Evolutionary conservation across 148 eudicot genomes (phyloP), one percentile per base, ranked within the genome.

Genomic region (Pouteria glomerata): DNA sequence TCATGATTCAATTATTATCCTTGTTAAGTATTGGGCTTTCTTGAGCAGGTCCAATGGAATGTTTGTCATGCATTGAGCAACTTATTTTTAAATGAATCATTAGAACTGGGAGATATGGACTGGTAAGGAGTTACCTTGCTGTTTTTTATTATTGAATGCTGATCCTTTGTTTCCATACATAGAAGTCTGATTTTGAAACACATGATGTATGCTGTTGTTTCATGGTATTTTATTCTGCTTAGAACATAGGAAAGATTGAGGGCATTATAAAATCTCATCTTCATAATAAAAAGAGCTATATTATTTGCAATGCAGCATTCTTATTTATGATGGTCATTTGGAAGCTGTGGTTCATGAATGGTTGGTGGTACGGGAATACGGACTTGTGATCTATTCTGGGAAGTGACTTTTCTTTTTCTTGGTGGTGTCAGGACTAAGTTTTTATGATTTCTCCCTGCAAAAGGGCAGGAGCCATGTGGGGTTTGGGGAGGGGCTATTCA

Each of bases 1-100:
- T 53, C 42, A 10, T 18, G 26, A 29, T 29, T 39, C 70, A 51
- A 19, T 56, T 63, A 41, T 26, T 44, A 34, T 67, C 23, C 41
- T 29, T 26, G 37, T 57, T 78, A 34, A 66, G 52, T 13, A 26
- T 12, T 60, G 45, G 50, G 48, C 51, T 35, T 82, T 73, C 37
- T 42, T 61, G 33, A 56, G 70, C 90, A 93, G 98, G 98, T 95
- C 72, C 97, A 92, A 80, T 95, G 98, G 98, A 95, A 95, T 84
- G 99, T 88, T 63, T 95, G 97, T 64, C 96, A 90, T 69, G 96
- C 99, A 65, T 79, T 95, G 79, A 86, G 97, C 89, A 87, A 95
- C 75, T 77, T 95, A 75, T 95, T 95, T 84, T 80, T 84, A 66
- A 95, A 95, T 56, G 88, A 80, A 74, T 82, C 93, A n/a, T 66